Percentiles rank a stretch among this genome's conserved stretches.
Evolutionary conservation across 2,329 filamentous ascomycete species (phyloP).

Genomic region (Aspergillus fumigatus): DNA sequence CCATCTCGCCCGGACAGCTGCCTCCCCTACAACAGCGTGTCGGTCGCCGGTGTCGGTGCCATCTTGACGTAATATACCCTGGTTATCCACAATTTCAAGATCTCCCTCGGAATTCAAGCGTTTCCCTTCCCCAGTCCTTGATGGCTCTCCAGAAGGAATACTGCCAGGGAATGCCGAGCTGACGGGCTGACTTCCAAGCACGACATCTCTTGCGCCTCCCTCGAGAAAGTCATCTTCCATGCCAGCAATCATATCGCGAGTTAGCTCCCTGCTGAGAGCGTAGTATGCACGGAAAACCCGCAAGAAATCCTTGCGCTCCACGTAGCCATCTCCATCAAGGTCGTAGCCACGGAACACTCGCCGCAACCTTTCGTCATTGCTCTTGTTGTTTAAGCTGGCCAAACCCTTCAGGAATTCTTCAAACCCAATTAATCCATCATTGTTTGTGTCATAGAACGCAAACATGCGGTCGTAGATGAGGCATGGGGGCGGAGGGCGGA

Average conservation of each 20-base stretch:
- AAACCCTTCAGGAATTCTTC: slow-evolving; percentile 84
- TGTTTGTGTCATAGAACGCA: slow-evolving; percentile 88
- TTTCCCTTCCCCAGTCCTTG: slow-evolving; percentile 64
- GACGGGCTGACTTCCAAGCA: slow-evolving; percentile 69
- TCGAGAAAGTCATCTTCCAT: slow-evolving; percentile 74
- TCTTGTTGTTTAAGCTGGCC: slow-evolving; percentile 57
- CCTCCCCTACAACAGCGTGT: slow-evolving; percentile 55
- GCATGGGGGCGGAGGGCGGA: slow-evolving; percentile 72
- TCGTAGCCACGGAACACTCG: slow-evolving; percentile 88
- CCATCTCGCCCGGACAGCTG: slow-evolving; percentile 36
- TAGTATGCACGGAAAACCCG: slow-evolving; percentile 92
- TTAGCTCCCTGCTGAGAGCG: slow-evolving; percentile 82
- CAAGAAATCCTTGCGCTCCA: slow-evolving; percentile 81
- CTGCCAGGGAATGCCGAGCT: slow-evolving; percentile 72
- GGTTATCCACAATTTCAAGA: slow-evolving; percentile 58
- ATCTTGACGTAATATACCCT: slow-evolving; percentile 57
- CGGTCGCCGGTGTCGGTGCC: slow-evolving; percentile 57
- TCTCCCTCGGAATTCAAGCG: slow-evolving; percentile 59
- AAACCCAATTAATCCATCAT: slow-evolving; percentile 85
- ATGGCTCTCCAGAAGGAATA: slow-evolving; percentile 60
- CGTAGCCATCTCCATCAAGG: slow-evolving; percentile 79
- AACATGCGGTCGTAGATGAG: slow-evolving; percentile 96
- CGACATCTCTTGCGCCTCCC: slow-evolving; percentile 69
- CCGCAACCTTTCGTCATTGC: slow-evolving; percentile 60
- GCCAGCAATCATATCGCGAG: slow-evolving; percentile 73